Evolutionary conservation across 108 stramenopile species (phyloP), one percentile per base, ranked within the genome.

Genomic region (Stephanodiscus minutulus): DNA sequence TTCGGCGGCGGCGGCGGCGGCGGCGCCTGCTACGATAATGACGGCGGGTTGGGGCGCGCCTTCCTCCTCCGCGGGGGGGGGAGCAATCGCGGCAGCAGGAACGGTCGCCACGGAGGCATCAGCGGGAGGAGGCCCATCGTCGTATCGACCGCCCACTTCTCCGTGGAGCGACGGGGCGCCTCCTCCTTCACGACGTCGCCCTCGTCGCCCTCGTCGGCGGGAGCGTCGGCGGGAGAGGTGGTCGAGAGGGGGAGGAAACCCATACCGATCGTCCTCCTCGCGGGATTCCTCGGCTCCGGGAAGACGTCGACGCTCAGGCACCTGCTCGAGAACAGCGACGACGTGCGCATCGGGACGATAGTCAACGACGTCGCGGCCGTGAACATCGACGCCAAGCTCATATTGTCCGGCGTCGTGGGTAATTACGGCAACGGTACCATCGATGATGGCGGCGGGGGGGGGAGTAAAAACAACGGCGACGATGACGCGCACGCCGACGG

Each of bases 321-420:
- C 68, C 48, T 98, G 22, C 79, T 98, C 15, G 86, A 91, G 71
- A 94, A 92, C 64, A 79, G 73, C 18, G 79, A 87, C 55, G 77
- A 83, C 6, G 53, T 74, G 35, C 83, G 77, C 35, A 87, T 97
- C 29, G 97, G 96, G 12, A 87, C 98, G 2, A 91, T 99, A 55
- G 98, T 99, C 63, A 99, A 99, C 53, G 98, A 99, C 66, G 95
- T 99, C 43, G 96, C 95, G 12, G 73, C 77, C 8, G 89, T 99
- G 8, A 99, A 99, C 80, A 97, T 99, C 59, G 99, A 99, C 70
- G 96, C 97, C 73, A 96, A 96, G 61, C 85, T 99, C 8, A 66
- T 97, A 12, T n/a, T n/a, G n/a, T 20, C 67, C 65, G 72, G 74
- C 25, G 43, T 25, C 5, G 18, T 66, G 15, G 53, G 44, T 0